A percentile compares a stretch with the other conserved stretches of the same genome.
Conservation (phyloP, 768 basidiomycete genomes). For the Naematelia aurantialba region DNA sequence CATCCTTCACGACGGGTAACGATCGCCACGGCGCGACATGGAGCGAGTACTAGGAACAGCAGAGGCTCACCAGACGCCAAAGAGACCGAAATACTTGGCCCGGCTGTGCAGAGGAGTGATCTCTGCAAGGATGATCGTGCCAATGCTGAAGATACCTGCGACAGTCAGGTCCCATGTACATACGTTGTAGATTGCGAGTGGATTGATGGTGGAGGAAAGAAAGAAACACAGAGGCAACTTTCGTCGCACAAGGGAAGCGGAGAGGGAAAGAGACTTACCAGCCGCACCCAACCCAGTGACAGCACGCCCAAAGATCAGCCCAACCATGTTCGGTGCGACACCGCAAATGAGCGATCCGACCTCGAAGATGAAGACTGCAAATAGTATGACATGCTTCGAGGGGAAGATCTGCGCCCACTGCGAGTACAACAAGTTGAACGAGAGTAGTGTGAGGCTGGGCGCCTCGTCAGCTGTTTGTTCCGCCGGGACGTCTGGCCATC, state of each 20-base stretch:
- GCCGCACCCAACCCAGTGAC: slow-evolving; percentile 55
- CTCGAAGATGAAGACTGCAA: slow-evolving; percentile 53
- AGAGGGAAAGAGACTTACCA: too few species aligned
- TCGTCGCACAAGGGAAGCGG: too few species aligned
- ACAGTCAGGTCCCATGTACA: too few species aligned
- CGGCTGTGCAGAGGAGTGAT: slow-evolving; percentile 37
- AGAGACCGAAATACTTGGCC: slow-evolving; percentile 43
- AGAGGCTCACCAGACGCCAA: slow-evolving; percentile 42
- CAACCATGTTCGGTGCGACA: slow-evolving; percentile 43
- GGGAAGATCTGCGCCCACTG: slow-evolving; percentile 46
- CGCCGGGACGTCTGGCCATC: too few species aligned
- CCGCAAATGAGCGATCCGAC: slow-evolving; percentile 55
- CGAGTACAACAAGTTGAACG: slow-evolving; percentile 45
- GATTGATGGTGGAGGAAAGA: too few species aligned
- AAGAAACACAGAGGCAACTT: too few species aligned
- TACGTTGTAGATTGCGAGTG: too few species aligned
- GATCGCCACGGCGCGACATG: too few species aligned
- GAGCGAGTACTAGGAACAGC: neutral
- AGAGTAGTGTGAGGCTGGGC: slow-evolving; percentile 44
- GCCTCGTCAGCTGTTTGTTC: slow-evolving; percentile 5
- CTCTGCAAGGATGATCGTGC: slow-evolving; percentile 42
- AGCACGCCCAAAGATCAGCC: slow-evolving; percentile 53
- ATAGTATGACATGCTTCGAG: slow-evolving; percentile 45
- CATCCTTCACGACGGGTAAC: too few species aligned
- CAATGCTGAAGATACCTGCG: slow-evolving; percentile 49